These are phyloP conservation scores for Curvularia lunata DNA, from an alignment of 2,329 filamentous ascomycete species.

Conservation along the genomic window DNA sequence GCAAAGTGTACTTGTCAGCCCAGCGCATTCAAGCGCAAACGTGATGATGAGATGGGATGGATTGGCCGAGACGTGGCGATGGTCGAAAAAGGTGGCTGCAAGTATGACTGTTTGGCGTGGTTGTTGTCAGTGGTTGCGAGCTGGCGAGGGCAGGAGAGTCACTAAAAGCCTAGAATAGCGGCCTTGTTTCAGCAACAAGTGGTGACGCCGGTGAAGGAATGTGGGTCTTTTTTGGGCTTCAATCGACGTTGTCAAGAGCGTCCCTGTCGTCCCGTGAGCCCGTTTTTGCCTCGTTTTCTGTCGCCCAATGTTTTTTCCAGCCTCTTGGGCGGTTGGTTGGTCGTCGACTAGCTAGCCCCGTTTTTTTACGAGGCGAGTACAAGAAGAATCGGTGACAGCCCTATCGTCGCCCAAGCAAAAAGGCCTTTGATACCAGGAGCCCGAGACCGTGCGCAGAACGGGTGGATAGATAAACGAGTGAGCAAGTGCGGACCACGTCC, in stretches of 20 bases:
- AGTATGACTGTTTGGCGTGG: constrained; percentile 5
- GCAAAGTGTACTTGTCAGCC: constrained; percentile 22
- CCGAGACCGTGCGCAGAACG: background rate
- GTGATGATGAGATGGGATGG: constrained; percentile 1
- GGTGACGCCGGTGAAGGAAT: constrained; percentile 4
- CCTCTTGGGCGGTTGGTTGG: constrained; percentile 2
- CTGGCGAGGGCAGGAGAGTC: background rate
- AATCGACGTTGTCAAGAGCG: background rate
- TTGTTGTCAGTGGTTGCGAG: background rate
- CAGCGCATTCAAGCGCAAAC: constrained; percentile 25
- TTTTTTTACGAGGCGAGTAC: constrained; percentile 4
- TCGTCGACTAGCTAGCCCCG: constrained; percentile 3
- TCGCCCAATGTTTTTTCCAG: constrained; percentile 1
- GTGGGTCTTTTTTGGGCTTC: constrained; percentile 11
- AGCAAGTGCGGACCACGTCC: background rate
- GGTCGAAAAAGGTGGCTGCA: constrained; percentile 2
- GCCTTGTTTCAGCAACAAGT: background rate
- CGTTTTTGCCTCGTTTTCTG: background rate
- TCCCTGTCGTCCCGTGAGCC: background rate
- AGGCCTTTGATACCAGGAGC: background rate
- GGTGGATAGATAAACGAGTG: background rate
- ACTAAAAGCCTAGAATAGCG: background rate
- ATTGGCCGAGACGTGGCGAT: background rate
- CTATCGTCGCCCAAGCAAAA: constrained; percentile 4
- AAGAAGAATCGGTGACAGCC: constrained; percentile 2